Percentiles rank a stretch among this genome's conserved stretches.
These are phyloP conservation scores for Pythium monospermum DNA, from an alignment of 352 stramenopile genomes.

Conservation along the genomic window DNA sequence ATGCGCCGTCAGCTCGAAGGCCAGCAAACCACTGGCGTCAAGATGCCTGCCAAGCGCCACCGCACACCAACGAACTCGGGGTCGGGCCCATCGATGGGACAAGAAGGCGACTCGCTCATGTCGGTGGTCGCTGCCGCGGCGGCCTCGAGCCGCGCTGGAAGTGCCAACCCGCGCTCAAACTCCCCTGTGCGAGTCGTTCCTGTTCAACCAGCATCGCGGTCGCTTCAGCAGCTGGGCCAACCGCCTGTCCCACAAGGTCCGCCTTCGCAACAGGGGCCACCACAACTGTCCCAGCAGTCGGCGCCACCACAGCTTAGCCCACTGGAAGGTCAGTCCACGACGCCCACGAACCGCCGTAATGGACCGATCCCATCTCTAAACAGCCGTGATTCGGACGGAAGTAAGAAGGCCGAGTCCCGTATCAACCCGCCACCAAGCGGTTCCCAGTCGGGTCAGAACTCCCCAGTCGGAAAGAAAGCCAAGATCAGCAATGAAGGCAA, in stretches of 20 bases:
- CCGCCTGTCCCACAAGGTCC: slow-evolving; percentile 31
- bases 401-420: slow-evolving; percentile 43
- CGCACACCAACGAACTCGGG: slow-evolving; percentile 37
- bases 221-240: slow-evolving; percentile 59
- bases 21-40: slow-evolving; percentile 29
- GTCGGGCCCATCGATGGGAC: slow-evolving; percentile 29
- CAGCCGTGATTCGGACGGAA: slow-evolving; percentile 41
- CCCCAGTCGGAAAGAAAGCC: slow-evolving; percentile 71
- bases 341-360: slow-evolving; percentile 41
- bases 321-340: slow-evolving; percentile 48
- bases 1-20: slow-evolving; percentile 80
- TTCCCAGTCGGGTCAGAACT: slow-evolving; percentile 36
- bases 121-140: slow-evolving; percentile 52
- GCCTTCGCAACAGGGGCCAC: slow-evolving; percentile 2
- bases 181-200: slow-evolving; percentile 65
- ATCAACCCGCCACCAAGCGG: slow-evolving; percentile 22
- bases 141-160: slow-evolving; percentile 36
- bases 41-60: slow-evolving; percentile 53
- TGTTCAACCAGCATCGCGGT: slow-evolving; percentile 65
- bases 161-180: slow-evolving; percentile 29
- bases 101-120: slow-evolving; percentile 54
- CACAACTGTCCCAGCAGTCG: slow-evolving; percentile 28
- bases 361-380: slow-evolving; percentile 66
- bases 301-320: slow-evolving; percentile 54
- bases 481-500: slow-evolving; percentile 52